phyloP scores from a whole-genome alignment of 768 basidiomycete genomes.

The Agrocybe pediades region DNA sequence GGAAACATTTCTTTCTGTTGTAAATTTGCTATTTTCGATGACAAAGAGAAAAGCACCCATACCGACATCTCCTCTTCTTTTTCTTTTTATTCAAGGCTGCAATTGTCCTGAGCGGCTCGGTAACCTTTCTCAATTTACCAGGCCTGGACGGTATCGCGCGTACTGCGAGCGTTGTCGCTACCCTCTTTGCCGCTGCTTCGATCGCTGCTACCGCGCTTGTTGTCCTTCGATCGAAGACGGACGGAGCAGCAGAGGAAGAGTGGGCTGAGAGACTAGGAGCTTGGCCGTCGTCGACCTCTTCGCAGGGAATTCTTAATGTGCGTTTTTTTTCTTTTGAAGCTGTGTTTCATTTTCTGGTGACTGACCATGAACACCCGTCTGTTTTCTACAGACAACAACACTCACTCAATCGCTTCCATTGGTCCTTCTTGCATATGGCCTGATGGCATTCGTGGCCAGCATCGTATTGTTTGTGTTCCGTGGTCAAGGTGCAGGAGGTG shows the following conservation, averaged over 20 bases:
- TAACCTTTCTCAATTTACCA: constrained; percentile 80
- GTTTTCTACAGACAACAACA: constrained; percentile 49
- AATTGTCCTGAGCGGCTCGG: constrained; percentile 77
- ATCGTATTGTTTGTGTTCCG: constrained; percentile 68
- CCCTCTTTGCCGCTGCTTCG: constrained; percentile 68
- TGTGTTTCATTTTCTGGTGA: neutral
- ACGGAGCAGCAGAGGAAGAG: constrained; percentile 58
- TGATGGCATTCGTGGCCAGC: constrained; percentile 67
- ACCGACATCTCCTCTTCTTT: constrained; percentile 10
- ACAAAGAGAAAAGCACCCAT: too few species aligned
- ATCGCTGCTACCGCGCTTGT: constrained; percentile 71
- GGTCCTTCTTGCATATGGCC: constrained; percentile 72
- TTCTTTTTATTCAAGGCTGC: constrained; percentile 58
- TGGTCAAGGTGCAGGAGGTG: constrained; percentile 43
- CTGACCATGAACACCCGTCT: too few species aligned
- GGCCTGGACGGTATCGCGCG: constrained; percentile 67
- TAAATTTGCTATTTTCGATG: too few species aligned
- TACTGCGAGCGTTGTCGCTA: constrained; percentile 65
- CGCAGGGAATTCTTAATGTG: constrained; percentile 28
- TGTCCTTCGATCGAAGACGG: constrained; percentile 69
- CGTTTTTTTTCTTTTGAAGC: constrained; percentile 17
- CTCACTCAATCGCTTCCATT: constrained; percentile 72
- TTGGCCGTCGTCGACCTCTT: too few species aligned
- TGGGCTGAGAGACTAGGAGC: constrained; percentile 56
- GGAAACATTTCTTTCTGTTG: too few species aligned